Percentiles rank a stretch among this genome's conserved stretches.
phyloP scores from a whole-genome alignment of 2,329 filamentous ascomycete species.

The Tympanopsis confertula region DNA sequence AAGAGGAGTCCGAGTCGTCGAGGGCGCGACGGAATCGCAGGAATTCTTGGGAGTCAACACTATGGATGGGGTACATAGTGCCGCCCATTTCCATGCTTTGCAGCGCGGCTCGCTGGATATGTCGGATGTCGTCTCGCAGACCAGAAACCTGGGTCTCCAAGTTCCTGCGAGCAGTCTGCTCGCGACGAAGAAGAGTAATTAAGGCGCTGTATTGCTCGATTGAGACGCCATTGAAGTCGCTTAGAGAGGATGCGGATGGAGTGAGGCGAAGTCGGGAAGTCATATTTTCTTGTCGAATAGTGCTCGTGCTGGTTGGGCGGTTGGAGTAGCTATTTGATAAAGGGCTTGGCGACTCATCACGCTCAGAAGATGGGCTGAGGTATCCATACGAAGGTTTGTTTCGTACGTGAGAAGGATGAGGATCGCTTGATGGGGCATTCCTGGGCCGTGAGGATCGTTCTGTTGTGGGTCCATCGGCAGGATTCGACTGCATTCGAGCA shows the following conservation, averaged over 20 bases:
- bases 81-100: slow-evolving; percentile 14
- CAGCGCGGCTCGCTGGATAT: slow-evolving; percentile 16
- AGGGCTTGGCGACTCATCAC: background rate
- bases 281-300: background rate
- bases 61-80: slow-evolving; percentile 18
- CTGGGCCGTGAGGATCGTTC: no score
- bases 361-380: background rate
- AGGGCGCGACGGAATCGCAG: slow-evolving; percentile 13
- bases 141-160: slow-evolving; percentile 26
- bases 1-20: background rate
- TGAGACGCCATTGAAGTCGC: slow-evolving; percentile 21
- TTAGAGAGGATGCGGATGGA: slow-evolving; percentile 8
- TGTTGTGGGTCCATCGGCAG: slow-evolving; percentile 2
- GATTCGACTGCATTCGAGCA: slow-evolving; percentile 26
- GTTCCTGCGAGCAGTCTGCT: slow-evolving; percentile 28
- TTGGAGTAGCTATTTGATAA: background rate
- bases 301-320: background rate
- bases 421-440: no score
- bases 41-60: slow-evolving; percentile 16
- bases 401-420: no score
- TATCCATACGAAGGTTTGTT: no score
- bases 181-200: slow-evolving; percentile 28
- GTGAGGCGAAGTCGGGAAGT: slow-evolving; percentile 8
- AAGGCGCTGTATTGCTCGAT: slow-evolving; percentile 32
- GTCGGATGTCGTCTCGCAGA: slow-evolving; percentile 11